These are phyloP conservation scores for Dendrocalamus sinicus DNA, from an alignment of 176 grass and related monocot species.

Conservation along the genomic window DNA sequence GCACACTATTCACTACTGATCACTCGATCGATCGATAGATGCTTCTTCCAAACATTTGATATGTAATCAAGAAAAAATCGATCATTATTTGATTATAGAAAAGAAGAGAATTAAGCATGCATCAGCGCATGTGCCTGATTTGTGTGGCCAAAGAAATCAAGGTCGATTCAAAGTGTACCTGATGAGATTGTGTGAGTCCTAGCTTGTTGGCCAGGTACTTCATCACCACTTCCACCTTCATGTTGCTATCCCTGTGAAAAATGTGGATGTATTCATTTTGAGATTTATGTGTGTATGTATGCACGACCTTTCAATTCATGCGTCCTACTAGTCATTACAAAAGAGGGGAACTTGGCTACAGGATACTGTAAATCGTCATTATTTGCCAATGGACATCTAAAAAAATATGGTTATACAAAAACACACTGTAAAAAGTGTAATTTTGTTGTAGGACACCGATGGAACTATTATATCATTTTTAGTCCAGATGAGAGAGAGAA, in stretches of 20 bases:
- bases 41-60: not conserved
- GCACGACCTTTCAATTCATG: slow-evolving; percentile 36
- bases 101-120: not conserved
- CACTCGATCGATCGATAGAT: not conserved
- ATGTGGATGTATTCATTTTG: slow-evolving; percentile 29
- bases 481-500: too few relatives aligned
- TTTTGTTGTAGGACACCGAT: too few relatives aligned
- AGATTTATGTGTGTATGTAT: slow-evolving; percentile 17
- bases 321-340: not conserved
- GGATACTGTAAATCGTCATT: too few relatives aligned
- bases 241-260: slow-evolving; percentile 71
- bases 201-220: slow-evolving; percentile 86
- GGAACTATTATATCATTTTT: too few relatives aligned
- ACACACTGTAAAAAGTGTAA: too few relatives aligned
- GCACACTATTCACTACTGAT: slow-evolving; percentile 19
- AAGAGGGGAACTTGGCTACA: too few relatives aligned
- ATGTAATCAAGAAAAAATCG: not conserved
- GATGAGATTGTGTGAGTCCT: slow-evolving; percentile 58
- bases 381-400: too few relatives aligned
- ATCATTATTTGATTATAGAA: slow-evolving; percentile 5
- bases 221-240: slow-evolving; percentile 72
- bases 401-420: not conserved
- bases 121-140: not conserved
- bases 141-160: not conserved
- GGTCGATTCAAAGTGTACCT: slow-evolving; percentile 52